These are phyloP conservation scores for Oryza longistaminata DNA, from an alignment of 176 grass and related monocot species.

Conservation along the genomic window DNA sequence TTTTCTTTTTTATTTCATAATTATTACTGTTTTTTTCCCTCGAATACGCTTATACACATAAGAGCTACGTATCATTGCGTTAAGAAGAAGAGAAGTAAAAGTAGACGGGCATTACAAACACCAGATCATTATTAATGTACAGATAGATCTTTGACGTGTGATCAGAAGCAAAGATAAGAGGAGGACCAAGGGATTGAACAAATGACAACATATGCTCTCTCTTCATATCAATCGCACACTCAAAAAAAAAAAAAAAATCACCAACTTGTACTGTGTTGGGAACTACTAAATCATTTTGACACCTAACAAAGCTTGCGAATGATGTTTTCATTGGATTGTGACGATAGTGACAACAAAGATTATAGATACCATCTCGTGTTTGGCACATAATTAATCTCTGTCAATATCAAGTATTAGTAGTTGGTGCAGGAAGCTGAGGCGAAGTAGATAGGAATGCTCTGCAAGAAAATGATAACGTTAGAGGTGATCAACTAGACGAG, in stretches of 20 bases:
- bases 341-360: slow-evolving; percentile 16
- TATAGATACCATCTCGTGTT: background rate
- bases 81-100: background rate
- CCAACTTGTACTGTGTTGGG: background rate
- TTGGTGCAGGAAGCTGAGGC: slow-evolving; percentile 9
- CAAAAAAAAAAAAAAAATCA: background rate
- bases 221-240: background rate
- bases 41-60: background rate
- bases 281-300: slow-evolving; percentile 17
- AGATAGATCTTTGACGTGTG: background rate
- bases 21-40: background rate
- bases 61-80: background rate
- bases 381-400: slow-evolving; percentile 12
- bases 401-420: background rate
- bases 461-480: background rate
- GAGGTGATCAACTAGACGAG: background rate
- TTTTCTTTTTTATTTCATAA: background rate
- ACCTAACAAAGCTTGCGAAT: background rate
- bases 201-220: slow-evolving; percentile 40
- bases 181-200: slow-evolving; percentile 14
- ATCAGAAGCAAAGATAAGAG: slow-evolving; percentile 14
- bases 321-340: background rate
- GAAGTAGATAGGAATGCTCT: slow-evolving; percentile 1
- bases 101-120: background rate
- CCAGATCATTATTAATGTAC: background rate